Percentiles rank a stretch among this genome's conserved stretches.
Evolutionary conservation across 2,329 filamentous ascomycete genomes (phyloP).

Genomic region (Hypoxylon sp.): DNA sequence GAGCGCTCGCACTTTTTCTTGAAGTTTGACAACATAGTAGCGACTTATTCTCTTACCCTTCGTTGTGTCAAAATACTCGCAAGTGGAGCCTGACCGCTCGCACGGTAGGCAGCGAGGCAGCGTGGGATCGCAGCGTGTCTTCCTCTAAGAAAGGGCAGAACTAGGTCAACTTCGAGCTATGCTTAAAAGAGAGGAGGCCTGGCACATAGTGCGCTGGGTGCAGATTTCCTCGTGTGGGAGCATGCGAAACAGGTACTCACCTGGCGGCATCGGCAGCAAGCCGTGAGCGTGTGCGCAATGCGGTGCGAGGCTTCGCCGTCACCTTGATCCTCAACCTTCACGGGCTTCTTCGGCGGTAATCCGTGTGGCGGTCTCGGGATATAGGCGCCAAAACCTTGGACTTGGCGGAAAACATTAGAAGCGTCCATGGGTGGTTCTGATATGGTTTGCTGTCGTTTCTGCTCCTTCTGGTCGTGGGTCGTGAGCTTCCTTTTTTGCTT

Average conservation of each 20-base stretch:
- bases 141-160: constrained; percentile 75
- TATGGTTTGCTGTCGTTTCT: constrained; percentile 25
- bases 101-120: constrained; percentile 93
- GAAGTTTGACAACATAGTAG: constrained; percentile 91
- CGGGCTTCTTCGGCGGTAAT: constrained; percentile 48
- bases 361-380: constrained; percentile 56
- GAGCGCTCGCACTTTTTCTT: constrained; percentile 84
- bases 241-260: constrained; percentile 60
- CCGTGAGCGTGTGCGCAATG: constrained; percentile 83
- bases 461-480: constrained; percentile 22
- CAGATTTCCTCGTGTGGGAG: constrained; percentile 3
- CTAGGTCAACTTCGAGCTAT: constrained; percentile 13
- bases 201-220: constrained; percentile 10
- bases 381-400: constrained; percentile 62
- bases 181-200: constrained; percentile 23
- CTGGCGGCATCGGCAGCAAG: constrained; percentile 83
- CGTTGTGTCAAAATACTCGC: constrained; percentile 94
- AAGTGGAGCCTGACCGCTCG: constrained; percentile 89
- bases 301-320: constrained; percentile 68
- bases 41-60: constrained; percentile 89
- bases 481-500: constrained; percentile 21
- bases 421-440: constrained; percentile 65
- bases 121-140: constrained; percentile 94
- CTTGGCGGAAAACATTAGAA: constrained; percentile 69
- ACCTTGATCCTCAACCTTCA: constrained; percentile 57